Conservation (phyloP, 140 eudicot species). For the Senecio squalidus region DNA sequence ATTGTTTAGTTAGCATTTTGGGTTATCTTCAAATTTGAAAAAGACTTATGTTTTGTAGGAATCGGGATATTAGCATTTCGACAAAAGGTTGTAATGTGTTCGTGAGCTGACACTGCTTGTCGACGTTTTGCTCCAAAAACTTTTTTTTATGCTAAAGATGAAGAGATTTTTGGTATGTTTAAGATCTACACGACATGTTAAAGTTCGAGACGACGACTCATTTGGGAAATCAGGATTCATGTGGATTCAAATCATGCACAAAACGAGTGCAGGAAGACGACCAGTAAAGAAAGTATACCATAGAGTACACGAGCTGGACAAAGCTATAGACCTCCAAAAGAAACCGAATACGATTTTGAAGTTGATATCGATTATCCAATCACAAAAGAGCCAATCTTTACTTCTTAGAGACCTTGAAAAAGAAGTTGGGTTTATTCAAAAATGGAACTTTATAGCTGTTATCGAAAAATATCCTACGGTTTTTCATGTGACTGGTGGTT, state of each 20-base stretch:
- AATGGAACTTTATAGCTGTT: slow-evolving; percentile 77
- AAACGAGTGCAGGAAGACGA: slow-evolving; percentile 57
- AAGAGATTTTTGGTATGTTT: slow-evolving; percentile 5
- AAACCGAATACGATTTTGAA: slow-evolving; percentile 54
- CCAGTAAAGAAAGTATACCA: slow-evolving; percentile 71
- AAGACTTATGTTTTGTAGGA: background rate
- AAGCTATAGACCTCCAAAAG: slow-evolving; percentile 75
- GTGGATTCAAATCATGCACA: slow-evolving; percentile 61
- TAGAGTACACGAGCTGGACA: slow-evolving; percentile 72
- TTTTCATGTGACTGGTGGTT: slow-evolving; percentile 62
- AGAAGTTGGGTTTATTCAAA: slow-evolving; percentile 78
- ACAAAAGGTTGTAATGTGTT: background rate
- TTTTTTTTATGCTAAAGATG: slow-evolving; percentile 15
- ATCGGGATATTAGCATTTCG: background rate
- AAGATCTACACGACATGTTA: slow-evolving; percentile 5
- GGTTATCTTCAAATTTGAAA: too few species aligned
- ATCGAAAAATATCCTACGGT: slow-evolving; percentile 72
- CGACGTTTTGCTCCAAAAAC: slow-evolving; percentile 26
- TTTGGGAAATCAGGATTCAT: slow-evolving; percentile 24
- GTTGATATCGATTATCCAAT: slow-evolving; percentile 60
- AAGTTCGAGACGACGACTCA: slow-evolving; percentile 2
- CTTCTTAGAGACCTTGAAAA: slow-evolving; percentile 92
- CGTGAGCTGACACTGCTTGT: background rate
- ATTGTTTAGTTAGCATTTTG: too few species aligned
- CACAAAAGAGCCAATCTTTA: slow-evolving; percentile 48